A percentile compares a stretch with the other conserved stretches of the same genome.
phyloP scores from a whole-genome alignment of 148 eudicot genomes.

The Vaccinium corymbosum region DNA sequence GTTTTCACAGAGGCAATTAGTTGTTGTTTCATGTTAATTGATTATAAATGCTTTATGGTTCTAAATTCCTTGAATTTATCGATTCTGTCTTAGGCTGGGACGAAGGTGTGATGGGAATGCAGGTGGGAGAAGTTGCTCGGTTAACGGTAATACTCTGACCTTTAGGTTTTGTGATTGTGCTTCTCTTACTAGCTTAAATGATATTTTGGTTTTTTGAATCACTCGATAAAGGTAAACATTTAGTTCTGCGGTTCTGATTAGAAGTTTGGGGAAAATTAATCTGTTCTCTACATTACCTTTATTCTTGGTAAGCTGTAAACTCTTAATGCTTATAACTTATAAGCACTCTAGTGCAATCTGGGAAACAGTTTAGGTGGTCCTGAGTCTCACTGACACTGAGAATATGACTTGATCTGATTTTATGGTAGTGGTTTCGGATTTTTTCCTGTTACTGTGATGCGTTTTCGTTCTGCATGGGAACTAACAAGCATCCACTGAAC shows the following conservation, averaged over 20 bases:
- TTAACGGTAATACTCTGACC: conserved; percentile 40
- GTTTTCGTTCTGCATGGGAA: background rate
- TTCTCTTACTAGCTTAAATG: background rate
- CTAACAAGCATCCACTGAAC: background rate
- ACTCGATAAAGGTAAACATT: background rate
- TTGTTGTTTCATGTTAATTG: background rate
- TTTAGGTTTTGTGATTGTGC: background rate
- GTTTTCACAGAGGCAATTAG: background rate
- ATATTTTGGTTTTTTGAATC: background rate
- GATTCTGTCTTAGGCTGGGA: conserved; percentile 71
- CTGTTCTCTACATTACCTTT: background rate
- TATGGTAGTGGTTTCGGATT: background rate
- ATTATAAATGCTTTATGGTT: background rate
- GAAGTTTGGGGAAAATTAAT: background rate
- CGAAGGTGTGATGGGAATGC: conserved; percentile 98
- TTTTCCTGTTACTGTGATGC: background rate
- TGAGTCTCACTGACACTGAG: background rate
- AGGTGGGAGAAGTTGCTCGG: conserved; percentile 88
- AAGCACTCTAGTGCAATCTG: background rate
- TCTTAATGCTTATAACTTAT: background rate
- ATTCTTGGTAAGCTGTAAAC: background rate
- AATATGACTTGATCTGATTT: background rate
- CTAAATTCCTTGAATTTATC: background rate
- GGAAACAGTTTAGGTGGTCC: background rate
- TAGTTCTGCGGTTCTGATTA: background rate